A percentile compares a stretch with the other conserved stretches of the same genome.
These are phyloP conservation scores for Boletellus deceptivus DNA, from an alignment of 1,284 basidiomycete genomes.

Conservation along the genomic window DNA sequence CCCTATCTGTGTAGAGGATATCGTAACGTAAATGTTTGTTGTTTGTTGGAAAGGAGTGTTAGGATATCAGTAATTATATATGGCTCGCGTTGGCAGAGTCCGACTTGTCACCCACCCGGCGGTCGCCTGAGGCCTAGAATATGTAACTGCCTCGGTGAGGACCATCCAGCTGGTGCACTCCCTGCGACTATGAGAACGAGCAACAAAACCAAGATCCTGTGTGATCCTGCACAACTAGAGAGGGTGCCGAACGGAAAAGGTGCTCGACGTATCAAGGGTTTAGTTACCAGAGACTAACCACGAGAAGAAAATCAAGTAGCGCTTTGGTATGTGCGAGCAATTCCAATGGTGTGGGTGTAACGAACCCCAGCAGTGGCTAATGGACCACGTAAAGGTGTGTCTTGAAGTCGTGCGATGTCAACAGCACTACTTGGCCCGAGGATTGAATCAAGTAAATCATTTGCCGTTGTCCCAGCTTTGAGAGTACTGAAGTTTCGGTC, in stretches of 20 bases:
- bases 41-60: too few relatives aligned
- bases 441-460: constrained; percentile 33
- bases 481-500: constrained; percentile 1
- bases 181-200: not conserved
- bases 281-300: constrained; percentile 9
- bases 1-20: too few relatives aligned
- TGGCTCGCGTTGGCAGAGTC: too few relatives aligned
- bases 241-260: not conserved
- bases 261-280: not conserved
- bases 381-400: constrained; percentile 27
- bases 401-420: constrained; percentile 6
- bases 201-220: not conserved
- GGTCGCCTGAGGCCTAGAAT: too few relatives aligned
- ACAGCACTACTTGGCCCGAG: constrained; percentile 13
- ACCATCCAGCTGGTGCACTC: not conserved
- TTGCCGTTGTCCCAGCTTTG: constrained; percentile 22
- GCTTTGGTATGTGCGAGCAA: constrained; percentile 16
- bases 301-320: constrained; percentile 17
- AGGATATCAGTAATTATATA: too few relatives aligned
- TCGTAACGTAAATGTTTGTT: too few relatives aligned
- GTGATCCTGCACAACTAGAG: not conserved
- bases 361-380: constrained; percentile 24
- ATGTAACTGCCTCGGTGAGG: too few relatives aligned
- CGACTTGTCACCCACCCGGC: too few relatives aligned
- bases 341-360: constrained; percentile 22